Evolutionary conservation across 306 rosid genomes (phyloP).

Genomic region (Ormosia emarginata): DNA sequence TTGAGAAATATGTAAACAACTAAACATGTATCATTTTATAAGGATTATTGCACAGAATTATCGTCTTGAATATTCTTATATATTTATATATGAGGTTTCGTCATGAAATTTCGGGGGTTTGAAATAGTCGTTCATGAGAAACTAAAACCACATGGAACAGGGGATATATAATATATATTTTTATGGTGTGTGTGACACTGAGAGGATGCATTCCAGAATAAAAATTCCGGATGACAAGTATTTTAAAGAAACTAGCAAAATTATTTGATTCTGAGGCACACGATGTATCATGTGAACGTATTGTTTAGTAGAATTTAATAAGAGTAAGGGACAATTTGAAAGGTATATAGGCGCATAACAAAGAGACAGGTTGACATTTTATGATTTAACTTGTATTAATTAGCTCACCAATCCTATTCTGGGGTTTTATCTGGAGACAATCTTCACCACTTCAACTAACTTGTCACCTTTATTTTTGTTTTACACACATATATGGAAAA

Average conservation of each 20-base stretch:
- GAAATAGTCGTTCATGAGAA: slow-evolving; percentile 1
- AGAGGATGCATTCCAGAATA: not conserved
- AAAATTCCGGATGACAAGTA: not conserved
- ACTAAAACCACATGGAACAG: not conserved
- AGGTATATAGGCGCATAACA: not conserved
- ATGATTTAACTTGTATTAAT: not conserved
- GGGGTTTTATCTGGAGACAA: not conserved
- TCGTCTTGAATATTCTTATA: not conserved
- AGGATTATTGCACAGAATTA: not conserved
- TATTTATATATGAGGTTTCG: not conserved
- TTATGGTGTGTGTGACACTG: not conserved
- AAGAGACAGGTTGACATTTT: not conserved
- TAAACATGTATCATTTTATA: not conserved
- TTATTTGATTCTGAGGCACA: not conserved
- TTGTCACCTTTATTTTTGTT: not conserved
- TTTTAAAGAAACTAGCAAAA: not conserved
- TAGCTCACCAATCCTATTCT: not conserved
- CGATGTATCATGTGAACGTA: not conserved
- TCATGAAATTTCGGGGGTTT: not conserved
- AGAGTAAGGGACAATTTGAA: not conserved
- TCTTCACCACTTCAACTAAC: not conserved
- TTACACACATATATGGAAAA: not conserved
- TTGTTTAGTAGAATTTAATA: not conserved
- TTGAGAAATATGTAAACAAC: not conserved
- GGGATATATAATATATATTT: not conserved